phyloP scores from a whole-genome alignment of 495 filamentous ascomycete species.

The Podospora bellae-mahoneyi region DNA sequence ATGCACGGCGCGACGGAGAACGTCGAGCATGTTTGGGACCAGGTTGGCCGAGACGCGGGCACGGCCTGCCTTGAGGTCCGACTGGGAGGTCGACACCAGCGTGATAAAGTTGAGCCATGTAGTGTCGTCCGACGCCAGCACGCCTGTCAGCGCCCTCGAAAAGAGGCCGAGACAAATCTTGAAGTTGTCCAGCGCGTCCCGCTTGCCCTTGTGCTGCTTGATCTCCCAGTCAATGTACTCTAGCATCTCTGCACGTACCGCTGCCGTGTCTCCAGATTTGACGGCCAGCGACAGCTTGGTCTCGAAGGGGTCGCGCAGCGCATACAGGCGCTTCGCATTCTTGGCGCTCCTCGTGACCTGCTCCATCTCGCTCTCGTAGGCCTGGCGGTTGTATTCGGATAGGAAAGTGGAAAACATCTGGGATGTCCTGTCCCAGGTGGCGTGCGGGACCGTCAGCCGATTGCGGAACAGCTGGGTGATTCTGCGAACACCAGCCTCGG shows the following conservation, averaged over 20 bases:
- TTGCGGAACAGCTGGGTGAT: conserved; percentile 67
- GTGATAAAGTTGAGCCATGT: conserved; percentile 82
- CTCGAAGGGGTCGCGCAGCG: conserved; percentile 68
- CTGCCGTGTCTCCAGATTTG: conserved; percentile 54
- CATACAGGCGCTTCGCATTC: conserved; percentile 67
- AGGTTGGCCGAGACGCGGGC: conserved; percentile 32
- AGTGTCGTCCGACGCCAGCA: conserved; percentile 63
- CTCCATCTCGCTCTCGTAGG: conserved; percentile 79
- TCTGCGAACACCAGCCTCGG: conserved; percentile 57
- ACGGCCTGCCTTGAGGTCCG: conserved; percentile 32
- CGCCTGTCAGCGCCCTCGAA: conserved; percentile 64
- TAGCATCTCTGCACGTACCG: conserved; percentile 56
- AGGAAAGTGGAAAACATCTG: conserved; percentile 78
- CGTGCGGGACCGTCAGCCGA: conserved; percentile 75
- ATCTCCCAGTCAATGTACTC: conserved; percentile 87
- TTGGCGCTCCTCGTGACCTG: conserved; percentile 60
- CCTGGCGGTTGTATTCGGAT: conserved; percentile 66
- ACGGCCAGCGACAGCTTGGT: conserved; percentile 58
- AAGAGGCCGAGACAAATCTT: conserved; percentile 70
- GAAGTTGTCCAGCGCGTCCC: conserved; percentile 43
- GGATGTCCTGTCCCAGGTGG: conserved; percentile 80
- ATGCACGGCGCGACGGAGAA: conserved; percentile 67
- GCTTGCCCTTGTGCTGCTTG: conserved; percentile 48
- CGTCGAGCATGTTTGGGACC: conserved; percentile 45
- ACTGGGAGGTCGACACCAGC: conserved; percentile 53